These are phyloP conservation scores for Calonectria henricotiae DNA, from an alignment of 2,329 filamentous ascomycete species.

Conservation along the genomic window DNA sequence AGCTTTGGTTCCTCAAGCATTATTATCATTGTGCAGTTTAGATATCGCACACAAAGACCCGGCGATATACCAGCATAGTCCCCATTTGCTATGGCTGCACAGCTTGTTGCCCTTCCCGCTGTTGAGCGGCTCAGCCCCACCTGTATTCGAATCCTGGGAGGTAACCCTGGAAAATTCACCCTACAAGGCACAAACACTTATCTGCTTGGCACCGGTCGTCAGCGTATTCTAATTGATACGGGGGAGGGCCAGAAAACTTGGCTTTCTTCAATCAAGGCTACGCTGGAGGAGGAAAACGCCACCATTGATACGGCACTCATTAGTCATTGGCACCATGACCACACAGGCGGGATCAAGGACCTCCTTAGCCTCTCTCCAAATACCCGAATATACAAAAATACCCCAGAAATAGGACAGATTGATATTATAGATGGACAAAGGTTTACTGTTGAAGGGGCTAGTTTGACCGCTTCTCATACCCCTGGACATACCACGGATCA, in stretches of 20 bases:
- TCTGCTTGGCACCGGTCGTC: constrained; percentile 82
- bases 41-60: too few relatives aligned
- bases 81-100: constrained; percentile 68
- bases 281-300: constrained; percentile 79
- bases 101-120: constrained; percentile 77
- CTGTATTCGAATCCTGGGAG: constrained; percentile 88
- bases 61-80: background rate
- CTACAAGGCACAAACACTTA: constrained; percentile 94
- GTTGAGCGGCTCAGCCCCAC: constrained; percentile 84
- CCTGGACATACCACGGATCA: constrained; percentile 87
- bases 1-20: background rate
- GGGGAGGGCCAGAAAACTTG: constrained; percentile 86
- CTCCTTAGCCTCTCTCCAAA: constrained; percentile 76
- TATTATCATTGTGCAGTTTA: background rate
- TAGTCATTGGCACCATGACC: constrained; percentile 95
- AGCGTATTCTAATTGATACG: constrained; percentile 89
- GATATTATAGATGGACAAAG: constrained; percentile 67
- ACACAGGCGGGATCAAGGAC: constrained; percentile 83
- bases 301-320: constrained; percentile 80
- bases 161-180: constrained; percentile 89
- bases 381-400: constrained; percentile 77
- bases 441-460: constrained; percentile 75
- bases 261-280: constrained; percentile 76
- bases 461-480: constrained; percentile 75
- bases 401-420: constrained; percentile 68